Evolutionary conservation across 768 basidiomycete genomes (phyloP).

Genomic region (Termitomyces bulborhizus): DNA sequence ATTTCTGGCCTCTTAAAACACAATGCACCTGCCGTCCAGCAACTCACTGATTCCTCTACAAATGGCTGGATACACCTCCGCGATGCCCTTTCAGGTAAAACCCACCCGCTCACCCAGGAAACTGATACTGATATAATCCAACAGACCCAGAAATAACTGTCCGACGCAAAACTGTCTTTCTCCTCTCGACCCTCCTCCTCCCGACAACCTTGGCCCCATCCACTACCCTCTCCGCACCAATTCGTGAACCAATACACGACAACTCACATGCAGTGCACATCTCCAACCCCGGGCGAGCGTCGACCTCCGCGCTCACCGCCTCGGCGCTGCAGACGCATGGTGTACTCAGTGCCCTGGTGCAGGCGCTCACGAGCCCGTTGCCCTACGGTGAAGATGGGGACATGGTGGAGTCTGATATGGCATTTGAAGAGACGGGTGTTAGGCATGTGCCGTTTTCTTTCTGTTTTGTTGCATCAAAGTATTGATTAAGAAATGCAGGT

Average conservation of each 20-base stretch:
- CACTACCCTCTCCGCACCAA: slow-evolving; percentile 15
- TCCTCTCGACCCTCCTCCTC: slow-evolving; percentile 64
- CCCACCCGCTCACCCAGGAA: not conserved
- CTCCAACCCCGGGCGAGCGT: slow-evolving; percentile 43
- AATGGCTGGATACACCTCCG: slow-evolving; percentile 64
- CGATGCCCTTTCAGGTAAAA: slow-evolving; percentile 53
- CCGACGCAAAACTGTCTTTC: slow-evolving; percentile 74
- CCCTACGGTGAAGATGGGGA: slow-evolving; percentile 72
- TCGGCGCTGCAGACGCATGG: slow-evolving; percentile 40
- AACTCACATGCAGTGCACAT: slow-evolving; percentile 70
- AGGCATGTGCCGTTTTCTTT: slow-evolving; percentile 30
- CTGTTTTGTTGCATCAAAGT: not conserved
- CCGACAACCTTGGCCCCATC: slow-evolving; percentile 29
- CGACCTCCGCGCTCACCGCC: slow-evolving; percentile 44
- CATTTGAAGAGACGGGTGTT: slow-evolving; percentile 61
- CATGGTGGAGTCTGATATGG: slow-evolving; percentile 41
- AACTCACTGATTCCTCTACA: slow-evolving; percentile 35
- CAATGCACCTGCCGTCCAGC: slow-evolving; percentile 57
- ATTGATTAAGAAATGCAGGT: not conserved
- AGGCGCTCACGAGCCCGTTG: slow-evolving; percentile 46
- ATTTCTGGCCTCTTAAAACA: slow-evolving; percentile 79
- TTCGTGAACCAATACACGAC: slow-evolving; percentile 42
- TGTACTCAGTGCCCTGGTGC: slow-evolving; percentile 45
- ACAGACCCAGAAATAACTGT: slow-evolving; percentile 73
- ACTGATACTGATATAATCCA: not conserved